A percentile compares a stretch with the other conserved stretches of the same genome.
These are phyloP conservation scores for Vitis hybrid DNA, from an alignment of 177 flowering plant genomes.

Conservation along the genomic window DNA sequence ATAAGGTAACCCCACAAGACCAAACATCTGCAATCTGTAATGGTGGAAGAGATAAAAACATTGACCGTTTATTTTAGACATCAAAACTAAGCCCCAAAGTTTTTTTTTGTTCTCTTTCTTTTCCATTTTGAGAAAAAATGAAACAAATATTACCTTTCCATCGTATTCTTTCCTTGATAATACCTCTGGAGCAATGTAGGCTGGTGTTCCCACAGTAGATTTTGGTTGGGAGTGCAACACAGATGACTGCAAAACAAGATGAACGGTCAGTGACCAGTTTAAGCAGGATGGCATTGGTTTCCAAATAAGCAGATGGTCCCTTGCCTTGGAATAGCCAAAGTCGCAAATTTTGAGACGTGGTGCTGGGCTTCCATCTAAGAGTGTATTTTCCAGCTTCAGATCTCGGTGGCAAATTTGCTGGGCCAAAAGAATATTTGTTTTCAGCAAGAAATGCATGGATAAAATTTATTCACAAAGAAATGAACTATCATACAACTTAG, in stretches of 20 bases:
- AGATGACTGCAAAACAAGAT: slow-evolving; percentile 37
- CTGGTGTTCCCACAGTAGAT: slow-evolving; percentile 74
- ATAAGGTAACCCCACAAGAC: slow-evolving; percentile 81
- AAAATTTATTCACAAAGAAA: background rate
- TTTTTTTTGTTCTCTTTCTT: too few relatives aligned
- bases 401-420: slow-evolving; percentile 88
- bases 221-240: slow-evolving; percentile 71
- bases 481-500: background rate
- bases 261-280: slow-evolving; percentile 1
- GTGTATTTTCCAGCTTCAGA: slow-evolving; percentile 75
- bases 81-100: slow-evolving; percentile 1
- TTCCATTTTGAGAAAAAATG: background rate
- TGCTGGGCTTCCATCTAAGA: slow-evolving; percentile 62
- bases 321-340: slow-evolving; percentile 78
- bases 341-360: slow-evolving; percentile 76
- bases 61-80: background rate
- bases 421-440: background rate
- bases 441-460: background rate
- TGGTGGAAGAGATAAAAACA: background rate
- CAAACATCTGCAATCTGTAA: slow-evolving; percentile 77
- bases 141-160: slow-evolving; percentile 54
- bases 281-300: too few relatives aligned
- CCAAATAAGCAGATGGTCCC: background rate
- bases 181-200: slow-evolving; percentile 84
- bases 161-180: slow-evolving; percentile 68